These are phyloP conservation scores for Cercospora citrullina DNA, from an alignment of 2,329 filamentous ascomycete species.

Conservation along the genomic window DNA sequence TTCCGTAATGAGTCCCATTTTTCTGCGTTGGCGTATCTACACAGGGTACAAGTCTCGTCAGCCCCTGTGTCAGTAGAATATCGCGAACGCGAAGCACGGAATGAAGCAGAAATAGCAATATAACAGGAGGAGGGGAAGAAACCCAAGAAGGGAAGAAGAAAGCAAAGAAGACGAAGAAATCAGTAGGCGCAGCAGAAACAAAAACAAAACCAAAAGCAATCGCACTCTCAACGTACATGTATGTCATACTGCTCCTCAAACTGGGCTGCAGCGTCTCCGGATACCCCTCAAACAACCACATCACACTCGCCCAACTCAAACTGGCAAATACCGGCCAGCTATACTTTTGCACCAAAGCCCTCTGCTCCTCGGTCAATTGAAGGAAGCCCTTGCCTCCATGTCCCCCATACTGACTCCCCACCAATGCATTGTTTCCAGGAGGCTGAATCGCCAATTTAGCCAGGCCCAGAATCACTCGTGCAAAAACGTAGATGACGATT, in stretches of 20 bases:
- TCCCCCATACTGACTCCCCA: constrained; percentile 42
- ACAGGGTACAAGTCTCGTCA: constrained; percentile 32
- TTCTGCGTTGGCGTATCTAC: constrained; percentile 74
- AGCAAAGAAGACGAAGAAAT: neutral
- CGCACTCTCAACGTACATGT: constrained; percentile 68
- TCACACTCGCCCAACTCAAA: constrained; percentile 87
- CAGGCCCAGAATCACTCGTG: constrained; percentile 79
- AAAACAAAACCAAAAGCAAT: constrained; percentile 5
- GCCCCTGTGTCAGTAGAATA: constrained; percentile 33
- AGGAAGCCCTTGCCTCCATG: constrained; percentile 46
- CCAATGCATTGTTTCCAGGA: constrained; percentile 41
- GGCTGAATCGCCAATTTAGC: constrained; percentile 79
- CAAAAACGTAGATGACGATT: constrained; percentile 98
- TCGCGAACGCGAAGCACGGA: constrained; percentile 7
- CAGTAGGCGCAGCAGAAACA: neutral
- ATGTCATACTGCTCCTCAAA: constrained; percentile 92
- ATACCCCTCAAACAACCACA: constrained; percentile 92
- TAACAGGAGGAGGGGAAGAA: neutral
- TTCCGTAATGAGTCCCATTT: constrained; percentile 85
- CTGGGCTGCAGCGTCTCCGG: constrained; percentile 89
- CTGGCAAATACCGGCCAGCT: constrained; percentile 93
- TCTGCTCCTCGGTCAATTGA: constrained; percentile 42
- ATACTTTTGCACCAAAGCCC: constrained; percentile 54
- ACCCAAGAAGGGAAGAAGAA: neutral
- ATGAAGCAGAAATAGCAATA: constrained; percentile 5